Base-by-base conservation (phyloP, 2,329 filamentous ascomycete genomes). In the Pezicula carpinea region DNA sequence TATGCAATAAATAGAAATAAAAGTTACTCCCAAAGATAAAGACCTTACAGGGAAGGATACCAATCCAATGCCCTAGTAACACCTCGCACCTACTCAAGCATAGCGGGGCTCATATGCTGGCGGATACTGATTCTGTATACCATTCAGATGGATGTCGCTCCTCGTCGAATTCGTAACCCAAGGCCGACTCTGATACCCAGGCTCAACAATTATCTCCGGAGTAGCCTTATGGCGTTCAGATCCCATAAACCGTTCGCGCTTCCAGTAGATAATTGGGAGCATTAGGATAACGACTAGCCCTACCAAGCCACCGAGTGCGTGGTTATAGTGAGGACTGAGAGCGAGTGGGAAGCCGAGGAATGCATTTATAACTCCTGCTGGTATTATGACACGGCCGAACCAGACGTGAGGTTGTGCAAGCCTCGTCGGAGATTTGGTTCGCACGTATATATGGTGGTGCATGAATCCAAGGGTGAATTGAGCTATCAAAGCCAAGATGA, bases 321-420 rank as follows among this genome's bases (percentile, higher is more conserved):
- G 72, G 52, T 73, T 67, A 48, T 70, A 73, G 39, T 61, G 63
- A n/a, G 67, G 56, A 44, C 75, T 74, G 13, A 73, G 64, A 3
- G 80, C 78, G 44, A 83, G 74, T 0, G 70, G 69, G 58, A 83
- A 82, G 19, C 81, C 81, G 5, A 82, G 63, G 52, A 81, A 80
- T 18, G 70, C 76, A 52, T 83, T 82, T 46, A 75, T 56, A 14
- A 78, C 65, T 38, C 77, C 80, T 3, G 80, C 56, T 8, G 73
- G 59, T 17, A 83, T 69, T 31, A 79, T 67, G 3, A 73, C 39
- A 13, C 79, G 72, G 2, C 81, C 81, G 3, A 80, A 64, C 73
- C 79, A 79, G 17, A 77, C 63, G 62, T 85, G 81, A 19, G 76
- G 65, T 15, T 67, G 73, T 44, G 75, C 71, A 29, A 79, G 68